Evolutionary conservation across 2,329 filamentous ascomycete genomes (phyloP), one percentile per base, ranked within the genome.

Genomic region (Aspergillus pseudoviridinutans): DNA sequence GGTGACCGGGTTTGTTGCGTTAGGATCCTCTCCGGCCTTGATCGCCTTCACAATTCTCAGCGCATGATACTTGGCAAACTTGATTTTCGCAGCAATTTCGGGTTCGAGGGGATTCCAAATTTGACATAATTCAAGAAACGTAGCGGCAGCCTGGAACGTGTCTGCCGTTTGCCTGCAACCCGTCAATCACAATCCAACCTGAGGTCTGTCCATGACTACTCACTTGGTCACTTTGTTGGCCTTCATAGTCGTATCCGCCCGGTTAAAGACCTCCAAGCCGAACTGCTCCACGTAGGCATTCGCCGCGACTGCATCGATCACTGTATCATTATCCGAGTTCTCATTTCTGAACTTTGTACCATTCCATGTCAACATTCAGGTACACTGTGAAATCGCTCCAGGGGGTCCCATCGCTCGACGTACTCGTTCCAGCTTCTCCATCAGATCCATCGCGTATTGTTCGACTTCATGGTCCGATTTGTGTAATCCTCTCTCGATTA

Each of bases 201-300:
- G 44, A 20, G 55, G 32, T 17, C 24, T 22, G 32, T 50, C 32
- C 17, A 54, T 32, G 46, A 53, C 49, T 22, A 61, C 74, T 50
- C 76, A 91, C 89, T 85, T 87, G 44, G 91, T 92, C 60, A 91
- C 92, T 70, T 89, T 92, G 76, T 94, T 88, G 51, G 89, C 88
- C 58, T 87, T 84, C 68, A 97, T 85, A 0, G 91, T 88, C 56
- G 88, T 86, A 68, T 97, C 91, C 3, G 90, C 93, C 61, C 91
- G 85, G 50, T 88, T 84, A 62, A 99, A 92, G 0, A 92, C 92
- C 68, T 96, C 90, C 62, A 93, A 81, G 0, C 89, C 93, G 73
- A 99, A 99, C 71, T 96, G 89, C 74, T 97, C 92, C 50, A 97
- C 88, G 67, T 96, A 96, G 54, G 91, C 92, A 74, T 92, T 91